Conservation (phyloP, 2,329 filamentous ascomycete genomes). For the Aspergillus sp. region DNA sequence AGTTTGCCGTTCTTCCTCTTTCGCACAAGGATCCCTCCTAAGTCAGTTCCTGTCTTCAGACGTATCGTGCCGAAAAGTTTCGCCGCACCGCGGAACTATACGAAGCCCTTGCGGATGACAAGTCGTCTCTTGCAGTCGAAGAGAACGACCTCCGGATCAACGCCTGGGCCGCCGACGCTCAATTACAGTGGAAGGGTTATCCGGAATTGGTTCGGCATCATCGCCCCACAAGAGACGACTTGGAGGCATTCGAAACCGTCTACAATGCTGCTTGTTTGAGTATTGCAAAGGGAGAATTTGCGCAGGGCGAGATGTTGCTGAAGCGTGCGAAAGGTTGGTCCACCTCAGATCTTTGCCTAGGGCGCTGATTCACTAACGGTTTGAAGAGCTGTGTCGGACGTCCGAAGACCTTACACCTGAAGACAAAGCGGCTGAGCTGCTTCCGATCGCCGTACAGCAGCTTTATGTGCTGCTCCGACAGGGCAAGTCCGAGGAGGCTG, state of each 20-base stretch:
- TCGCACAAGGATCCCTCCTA: not conserved
- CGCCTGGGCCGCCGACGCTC: constrained; percentile 58
- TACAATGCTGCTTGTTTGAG: constrained; percentile 64
- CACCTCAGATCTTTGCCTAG: not conserved
- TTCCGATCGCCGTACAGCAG: constrained; percentile 61
- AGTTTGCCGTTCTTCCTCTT: constrained; percentile 4
- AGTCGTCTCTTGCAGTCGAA: constrained; percentile 44
- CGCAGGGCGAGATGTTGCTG: constrained; percentile 57
- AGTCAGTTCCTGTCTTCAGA: constrained; percentile 16
- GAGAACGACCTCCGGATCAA: constrained; percentile 63
- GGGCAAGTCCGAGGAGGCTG: constrained; percentile 56
- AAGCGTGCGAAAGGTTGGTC: constrained; percentile 54
- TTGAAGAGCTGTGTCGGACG: constrained; percentile 55
- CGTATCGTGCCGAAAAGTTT: constrained; percentile 61
- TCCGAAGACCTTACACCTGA: constrained; percentile 58
- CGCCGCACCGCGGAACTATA: constrained; percentile 54
- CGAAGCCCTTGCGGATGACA: constrained; percentile 44
- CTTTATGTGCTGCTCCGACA: constrained; percentile 57
- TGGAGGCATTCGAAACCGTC: constrained; percentile 63
- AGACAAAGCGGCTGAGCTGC: constrained; percentile 57
- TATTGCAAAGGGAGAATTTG: constrained; percentile 59
- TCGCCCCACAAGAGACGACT: constrained; percentile 55
- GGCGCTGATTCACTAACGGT: not conserved
- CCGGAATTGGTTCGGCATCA: constrained; percentile 51
- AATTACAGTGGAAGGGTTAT: constrained; percentile 58